Conservation (phyloP, 345 rosid genomes). For the Salix suchowensis region DNA sequence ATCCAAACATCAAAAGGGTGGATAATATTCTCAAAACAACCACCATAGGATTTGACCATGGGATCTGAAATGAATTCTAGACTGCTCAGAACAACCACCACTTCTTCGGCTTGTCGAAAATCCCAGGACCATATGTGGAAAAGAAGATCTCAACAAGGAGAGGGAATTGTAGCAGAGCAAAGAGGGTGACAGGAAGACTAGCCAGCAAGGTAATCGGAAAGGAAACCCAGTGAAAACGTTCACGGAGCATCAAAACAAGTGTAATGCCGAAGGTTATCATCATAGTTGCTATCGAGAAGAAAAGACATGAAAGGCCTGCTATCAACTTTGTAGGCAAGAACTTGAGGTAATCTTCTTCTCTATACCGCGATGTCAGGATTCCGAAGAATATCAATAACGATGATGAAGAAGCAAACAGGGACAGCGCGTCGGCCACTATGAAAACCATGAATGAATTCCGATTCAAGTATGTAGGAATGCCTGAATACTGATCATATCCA, state of each 20-base stretch:
- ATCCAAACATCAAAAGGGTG: not conserved
- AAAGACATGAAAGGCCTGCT: conserved; percentile 52
- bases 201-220: conserved; percentile 50
- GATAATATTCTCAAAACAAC: not conserved
- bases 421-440: conserved; percentile 23
- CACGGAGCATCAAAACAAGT: conserved; percentile 27
- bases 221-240: conserved; percentile 30
- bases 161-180: conserved; percentile 61
- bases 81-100: not conserved
- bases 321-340: conserved; percentile 40
- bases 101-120: conserved; percentile 53
- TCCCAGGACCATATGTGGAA: conserved; percentile 55
- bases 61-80: not conserved
- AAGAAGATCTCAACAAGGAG: conserved; percentile 55
- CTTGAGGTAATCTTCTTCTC: conserved; percentile 30
- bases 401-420: conserved; percentile 23
- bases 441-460: conserved; percentile 15
- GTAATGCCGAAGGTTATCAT: conserved; percentile 52
- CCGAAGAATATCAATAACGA: conserved; percentile 27
- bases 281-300: conserved; percentile 68
- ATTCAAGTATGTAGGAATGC: conserved; percentile 13
- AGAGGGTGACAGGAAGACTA: conserved; percentile 53
- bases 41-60: no score
- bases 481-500: conserved; percentile 15
- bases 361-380: conserved; percentile 29